Conservation (phyloP, 305 asterid species). For the Fraxinus paxiana region DNA sequence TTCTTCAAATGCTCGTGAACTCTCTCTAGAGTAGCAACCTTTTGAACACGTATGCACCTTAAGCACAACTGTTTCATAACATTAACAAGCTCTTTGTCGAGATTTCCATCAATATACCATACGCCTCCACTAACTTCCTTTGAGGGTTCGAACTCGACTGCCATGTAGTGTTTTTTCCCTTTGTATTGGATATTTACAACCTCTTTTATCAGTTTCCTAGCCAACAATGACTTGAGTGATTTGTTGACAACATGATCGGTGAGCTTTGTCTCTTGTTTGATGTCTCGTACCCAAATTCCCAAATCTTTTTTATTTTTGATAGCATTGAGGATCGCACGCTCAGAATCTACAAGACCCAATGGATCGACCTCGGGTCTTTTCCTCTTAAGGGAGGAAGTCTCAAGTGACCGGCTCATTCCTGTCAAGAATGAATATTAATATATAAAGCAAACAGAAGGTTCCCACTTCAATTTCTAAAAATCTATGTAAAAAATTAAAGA, state of each 20-base stretch:
- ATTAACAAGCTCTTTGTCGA: slow-evolving; percentile 40
- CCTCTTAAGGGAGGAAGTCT: slow-evolving; percentile 30
- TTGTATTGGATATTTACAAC: slow-evolving; percentile 52
- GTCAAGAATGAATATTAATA: background rate
- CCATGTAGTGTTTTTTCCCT: slow-evolving; percentile 47
- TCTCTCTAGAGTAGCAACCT: slow-evolving; percentile 42
- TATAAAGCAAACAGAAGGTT: background rate
- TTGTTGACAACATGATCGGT: slow-evolving; percentile 32
- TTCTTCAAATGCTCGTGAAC: slow-evolving; percentile 31
- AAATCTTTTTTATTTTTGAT: slow-evolving; percentile 37
- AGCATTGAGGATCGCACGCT: slow-evolving; percentile 36
- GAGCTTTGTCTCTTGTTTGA: slow-evolving; percentile 39
- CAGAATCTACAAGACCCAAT: slow-evolving; percentile 35
- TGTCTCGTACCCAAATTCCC: slow-evolving; percentile 44
- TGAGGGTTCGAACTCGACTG: slow-evolving; percentile 54
- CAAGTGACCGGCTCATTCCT: slow-evolving; percentile 35
- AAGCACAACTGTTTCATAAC: slow-evolving; percentile 31
- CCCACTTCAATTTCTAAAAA: background rate
- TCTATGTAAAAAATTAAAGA: background rate
- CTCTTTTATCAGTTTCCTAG: slow-evolving; percentile 41
- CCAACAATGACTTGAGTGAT: slow-evolving; percentile 35
- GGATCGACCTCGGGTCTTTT: slow-evolving; percentile 39
- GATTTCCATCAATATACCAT: slow-evolving; percentile 46
- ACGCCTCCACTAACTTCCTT: slow-evolving; percentile 54
- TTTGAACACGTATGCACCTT: slow-evolving; percentile 19